phyloP scores from a whole-genome alignment of 768 basidiomycete genomes.

The Tricholoma furcatifolium region DNA sequence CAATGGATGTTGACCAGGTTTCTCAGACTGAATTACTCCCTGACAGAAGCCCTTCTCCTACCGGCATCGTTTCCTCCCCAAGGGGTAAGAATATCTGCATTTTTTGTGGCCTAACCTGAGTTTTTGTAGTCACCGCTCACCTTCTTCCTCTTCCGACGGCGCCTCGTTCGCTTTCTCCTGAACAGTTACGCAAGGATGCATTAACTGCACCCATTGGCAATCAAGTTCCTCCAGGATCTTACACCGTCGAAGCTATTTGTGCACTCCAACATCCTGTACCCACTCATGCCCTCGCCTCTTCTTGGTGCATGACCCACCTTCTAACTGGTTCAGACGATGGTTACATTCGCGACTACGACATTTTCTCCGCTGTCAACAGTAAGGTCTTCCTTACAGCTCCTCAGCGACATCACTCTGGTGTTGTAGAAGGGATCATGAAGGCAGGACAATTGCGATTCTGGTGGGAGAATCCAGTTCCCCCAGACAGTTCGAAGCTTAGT shows the following conservation, averaged over 20 bases:
- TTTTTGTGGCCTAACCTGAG: not conserved
- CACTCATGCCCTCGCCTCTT: constrained; percentile 85
- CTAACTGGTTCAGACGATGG: constrained; percentile 93
- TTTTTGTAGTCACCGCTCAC: constrained; percentile 2
- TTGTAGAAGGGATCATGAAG: constrained; percentile 91
- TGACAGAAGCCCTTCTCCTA: constrained; percentile 5
- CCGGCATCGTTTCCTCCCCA: constrained; percentile 6
- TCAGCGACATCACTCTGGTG: constrained; percentile 83
- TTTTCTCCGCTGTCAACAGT: constrained; percentile 86
- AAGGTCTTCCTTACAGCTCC: constrained; percentile 85
- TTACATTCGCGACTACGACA: constrained; percentile 89
- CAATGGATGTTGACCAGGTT: constrained; percentile 24
- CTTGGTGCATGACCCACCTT: constrained; percentile 83
- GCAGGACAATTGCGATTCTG: constrained; percentile 83
- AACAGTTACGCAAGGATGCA: constrained; percentile 47
- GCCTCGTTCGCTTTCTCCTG: constrained; percentile 48
- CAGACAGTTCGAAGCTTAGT: constrained; percentile 25
- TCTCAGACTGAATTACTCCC: constrained; percentile 20
- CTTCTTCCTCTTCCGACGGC: constrained; percentile 16
- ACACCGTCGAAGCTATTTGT: constrained; percentile 87
- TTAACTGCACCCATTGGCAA: constrained; percentile 33
- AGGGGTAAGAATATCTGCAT: constrained; percentile 9
- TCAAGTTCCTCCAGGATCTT: constrained; percentile 51
- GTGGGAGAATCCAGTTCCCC: constrained; percentile 77
- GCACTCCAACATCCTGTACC: constrained; percentile 88